A percentile compares a stretch with the other conserved stretches of the same genome.
Evolutionary conservation across 176 grass and related monocot species (phyloP).

Genomic region (Coix lacrymajobi): DNA sequence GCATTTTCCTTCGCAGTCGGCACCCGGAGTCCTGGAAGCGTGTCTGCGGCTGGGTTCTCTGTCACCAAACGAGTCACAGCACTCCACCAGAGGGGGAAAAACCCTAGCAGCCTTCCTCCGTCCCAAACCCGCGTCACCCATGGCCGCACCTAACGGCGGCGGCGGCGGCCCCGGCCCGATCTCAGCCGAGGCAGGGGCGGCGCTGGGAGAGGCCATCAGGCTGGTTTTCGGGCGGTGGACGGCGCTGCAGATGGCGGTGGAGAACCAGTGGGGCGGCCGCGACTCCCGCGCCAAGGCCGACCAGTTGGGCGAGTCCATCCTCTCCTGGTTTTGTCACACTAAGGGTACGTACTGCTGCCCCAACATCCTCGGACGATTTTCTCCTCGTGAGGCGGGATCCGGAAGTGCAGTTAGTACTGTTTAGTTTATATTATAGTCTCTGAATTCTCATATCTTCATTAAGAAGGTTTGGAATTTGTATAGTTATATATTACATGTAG

Average conservation of each 20-base stretch:
- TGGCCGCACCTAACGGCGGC: slow-evolving; percentile 32
- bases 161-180: slow-evolving; percentile 28
- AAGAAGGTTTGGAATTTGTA: not conserved
- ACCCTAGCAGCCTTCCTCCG: slow-evolving; percentile 4
- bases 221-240: slow-evolving; percentile 75
- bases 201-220: slow-evolving; percentile 51
- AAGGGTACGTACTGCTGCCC: slow-evolving; percentile 36
- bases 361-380: not conserved
- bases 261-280: slow-evolving; percentile 74
- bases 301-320: slow-evolving; percentile 39
- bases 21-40: not conserved
- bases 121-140: not conserved
- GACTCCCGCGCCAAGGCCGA: slow-evolving; percentile 66
- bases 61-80: not conserved
- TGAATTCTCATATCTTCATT: not conserved
- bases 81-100: not conserved
- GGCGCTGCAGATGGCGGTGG: slow-evolving; percentile 80
- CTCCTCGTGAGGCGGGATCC: not conserved
- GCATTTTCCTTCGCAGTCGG: not conserved
- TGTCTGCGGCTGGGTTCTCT: not conserved
- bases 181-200: slow-evolving; percentile 25
- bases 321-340: slow-evolving; percentile 58
- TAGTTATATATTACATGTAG: not conserved
- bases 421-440: not conserved
- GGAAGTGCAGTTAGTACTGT: not conserved